phyloP scores from a whole-genome alignment of 306 rosid genomes.

The Ormosia emarginata region DNA sequence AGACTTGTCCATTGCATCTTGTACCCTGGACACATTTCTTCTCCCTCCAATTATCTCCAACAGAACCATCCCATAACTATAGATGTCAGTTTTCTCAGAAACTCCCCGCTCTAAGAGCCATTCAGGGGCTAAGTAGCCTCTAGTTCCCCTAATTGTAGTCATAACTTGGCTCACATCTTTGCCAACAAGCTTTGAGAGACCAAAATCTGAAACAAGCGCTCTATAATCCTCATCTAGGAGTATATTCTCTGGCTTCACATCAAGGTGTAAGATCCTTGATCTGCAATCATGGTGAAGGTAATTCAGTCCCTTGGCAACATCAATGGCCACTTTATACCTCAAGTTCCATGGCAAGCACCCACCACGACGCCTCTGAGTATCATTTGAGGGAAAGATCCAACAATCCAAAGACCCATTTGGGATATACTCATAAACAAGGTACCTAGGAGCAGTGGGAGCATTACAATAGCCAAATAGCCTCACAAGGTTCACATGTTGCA shows the following conservation, averaged over 20 bases:
- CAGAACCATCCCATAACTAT: constrained; percentile 93
- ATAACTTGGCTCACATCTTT: constrained; percentile 64
- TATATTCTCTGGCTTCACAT: constrained; percentile 91
- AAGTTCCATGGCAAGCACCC: constrained; percentile 74
- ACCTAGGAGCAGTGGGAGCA: constrained; percentile 52
- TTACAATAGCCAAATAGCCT: constrained; percentile 69
- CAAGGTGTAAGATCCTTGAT: constrained; percentile 71
- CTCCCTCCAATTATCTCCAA: constrained; percentile 81
- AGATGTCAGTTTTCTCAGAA: constrained; percentile 76
- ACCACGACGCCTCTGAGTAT: constrained; percentile 10
- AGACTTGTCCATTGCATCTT: constrained; percentile 28
- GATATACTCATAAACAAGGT: constrained; percentile 68
- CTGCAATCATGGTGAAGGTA: constrained; percentile 90
- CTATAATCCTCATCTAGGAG: constrained; percentile 63
- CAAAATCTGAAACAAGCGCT: constrained; percentile 72
- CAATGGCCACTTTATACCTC: constrained; percentile 65
- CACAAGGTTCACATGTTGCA: constrained; percentile 81
- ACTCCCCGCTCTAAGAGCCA: constrained; percentile 83
- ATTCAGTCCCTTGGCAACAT: constrained; percentile 72
- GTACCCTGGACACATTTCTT: constrained; percentile 49
- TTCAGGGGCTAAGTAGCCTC: constrained; percentile 91
- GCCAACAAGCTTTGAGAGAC: constrained; percentile 75
- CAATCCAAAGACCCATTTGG: constrained; percentile 75
- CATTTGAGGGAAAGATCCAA: constrained; percentile 67
- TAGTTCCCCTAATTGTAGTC: constrained; percentile 77